phyloP scores from a whole-genome alignment of 345 rosid genomes.

The Citrus hindsii region DNA sequence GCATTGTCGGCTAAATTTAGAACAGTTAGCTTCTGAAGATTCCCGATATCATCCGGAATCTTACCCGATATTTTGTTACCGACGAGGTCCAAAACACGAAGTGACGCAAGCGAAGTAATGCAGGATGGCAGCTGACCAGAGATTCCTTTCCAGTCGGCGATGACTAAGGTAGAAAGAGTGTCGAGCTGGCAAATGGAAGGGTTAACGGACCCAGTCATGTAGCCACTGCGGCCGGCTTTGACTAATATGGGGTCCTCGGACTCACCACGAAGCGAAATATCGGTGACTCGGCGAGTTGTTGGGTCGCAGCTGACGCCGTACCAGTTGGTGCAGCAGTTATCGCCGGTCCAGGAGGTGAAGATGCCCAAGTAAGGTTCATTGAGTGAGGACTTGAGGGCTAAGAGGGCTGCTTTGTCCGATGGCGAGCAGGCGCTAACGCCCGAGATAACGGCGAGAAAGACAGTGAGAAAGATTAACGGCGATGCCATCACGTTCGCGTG shows the following conservation, averaged over 20 bases:
- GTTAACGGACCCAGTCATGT: conserved; percentile 81
- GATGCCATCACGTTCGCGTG: conserved; percentile 15
- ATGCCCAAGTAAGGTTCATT: conserved; percentile 72
- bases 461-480: conserved; percentile 17
- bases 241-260: conserved; percentile 82
- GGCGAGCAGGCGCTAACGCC: conserved; percentile 46
- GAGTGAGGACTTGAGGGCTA: conserved; percentile 57
- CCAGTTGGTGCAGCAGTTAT: conserved; percentile 71
- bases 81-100: conserved; percentile 72
- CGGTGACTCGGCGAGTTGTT: conserved; percentile 57
- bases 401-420: conserved; percentile 54
- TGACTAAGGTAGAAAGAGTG: conserved; percentile 49
- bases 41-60: conserved; percentile 65
- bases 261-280: conserved; percentile 84
- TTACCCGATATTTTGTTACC: conserved; percentile 71
- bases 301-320: conserved; percentile 87
- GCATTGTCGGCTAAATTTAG: conserved; percentile 79
- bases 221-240: conserved; percentile 67
- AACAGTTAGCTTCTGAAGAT: conserved; percentile 53
- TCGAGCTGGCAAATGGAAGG: conserved; percentile 73
- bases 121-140: conserved; percentile 70
- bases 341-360: conserved; percentile 67
- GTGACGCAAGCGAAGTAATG: conserved; percentile 50
- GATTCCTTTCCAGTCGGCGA: conserved; percentile 92
- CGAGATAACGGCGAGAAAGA: conserved; percentile 27